Base-by-base conservation (phyloP, 2,329 filamentous ascomycete genomes). In the Hypoxylon sp. region DNA sequence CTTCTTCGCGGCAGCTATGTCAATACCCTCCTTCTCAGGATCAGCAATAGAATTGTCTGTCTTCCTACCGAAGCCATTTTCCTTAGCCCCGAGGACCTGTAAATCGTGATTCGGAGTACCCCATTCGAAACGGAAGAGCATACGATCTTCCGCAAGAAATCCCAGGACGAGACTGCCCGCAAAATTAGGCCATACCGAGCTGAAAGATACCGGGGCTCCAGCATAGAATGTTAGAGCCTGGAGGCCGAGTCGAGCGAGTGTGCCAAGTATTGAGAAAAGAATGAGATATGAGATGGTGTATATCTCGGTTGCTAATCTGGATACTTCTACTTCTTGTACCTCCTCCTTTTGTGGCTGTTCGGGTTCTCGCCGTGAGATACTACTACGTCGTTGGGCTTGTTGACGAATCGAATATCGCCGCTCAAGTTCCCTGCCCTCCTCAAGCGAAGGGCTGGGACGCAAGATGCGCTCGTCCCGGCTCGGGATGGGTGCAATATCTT, bases 121-220 rank as follows among this genome's bases (percentile, higher is more conserved):
- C 87, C 88, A 91, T 80, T 92, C 90, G 64, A 88, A 81, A 31
- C 87, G 87, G 78, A 97, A 97, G 5, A 97, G 81, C 74, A 87
- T 90, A 69, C 88, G 85, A 75, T 97, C 93, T 80, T 97, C 93
- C 9, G 88, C 82, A 2, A 98, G 85, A 76, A 97, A 97, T 2
- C 96, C 95, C 88, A 98, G 92, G 64, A 97, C 73, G 0, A 97
- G 77, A 61, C 92, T 92, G 1, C 95, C 95, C 1, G 85, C 88
- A 51, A 97, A 91, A 75, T 98, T 98, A 67, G 94, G 91, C 95
- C 95, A 98, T 22, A 97, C 80, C 1, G 92, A 90, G 55, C 89
- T 87, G 61, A 93, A 94, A 4, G 88, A 83, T 22, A 96, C 83
- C 0, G 94, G 94, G 0, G 92, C 88, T 22, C 91, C 91, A 1